These are phyloP conservation scores for Geotrichum klebahnii DNA, from an alignment of 1,139 yeast species.

Conservation along the genomic window DNA sequence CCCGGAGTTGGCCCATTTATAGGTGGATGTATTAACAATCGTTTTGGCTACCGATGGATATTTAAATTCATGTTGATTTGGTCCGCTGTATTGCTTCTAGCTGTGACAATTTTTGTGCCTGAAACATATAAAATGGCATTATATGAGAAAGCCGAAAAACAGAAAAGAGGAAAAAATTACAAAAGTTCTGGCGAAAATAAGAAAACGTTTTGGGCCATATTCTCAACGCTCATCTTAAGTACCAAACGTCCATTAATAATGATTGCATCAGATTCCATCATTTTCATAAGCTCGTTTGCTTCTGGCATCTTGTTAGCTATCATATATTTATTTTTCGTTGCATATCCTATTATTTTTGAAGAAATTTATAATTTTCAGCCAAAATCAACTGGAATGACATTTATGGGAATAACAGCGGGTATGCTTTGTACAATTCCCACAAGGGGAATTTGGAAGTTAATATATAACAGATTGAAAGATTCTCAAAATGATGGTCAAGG, in stretches of 20 bases:
- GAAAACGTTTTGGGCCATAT: background rate
- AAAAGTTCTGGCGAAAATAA: slow-evolving; percentile 91
- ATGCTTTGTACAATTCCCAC: slow-evolving; percentile 21
- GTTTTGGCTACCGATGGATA: slow-evolving; percentile 55
- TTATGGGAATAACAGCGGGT: slow-evolving; percentile 20
- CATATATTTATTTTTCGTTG: slow-evolving; percentile 23
- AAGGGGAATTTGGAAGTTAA: slow-evolving; percentile 25
- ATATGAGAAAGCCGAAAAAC: slow-evolving; percentile 45
- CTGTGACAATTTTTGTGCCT: slow-evolving; percentile 51
- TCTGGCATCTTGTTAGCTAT: slow-evolving; percentile 50
- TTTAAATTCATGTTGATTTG: slow-evolving; percentile 66
- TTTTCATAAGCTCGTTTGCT: slow-evolving; percentile 55
- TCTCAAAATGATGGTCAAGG: slow-evolving; percentile 21
- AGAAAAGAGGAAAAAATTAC: slow-evolving; percentile 69
- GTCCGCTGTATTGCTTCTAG: slow-evolving; percentile 54
- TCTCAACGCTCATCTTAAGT: slow-evolving; percentile 34
- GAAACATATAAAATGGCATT: slow-evolving; percentile 70
- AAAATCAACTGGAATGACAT: slow-evolving; percentile 20
- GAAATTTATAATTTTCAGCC: slow-evolving; percentile 21
- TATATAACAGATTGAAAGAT: slow-evolving; percentile 22
- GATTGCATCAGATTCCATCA: slow-evolving; percentile 57
- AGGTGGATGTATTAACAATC: slow-evolving; percentile 58
- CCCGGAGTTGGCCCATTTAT: slow-evolving; percentile 73
- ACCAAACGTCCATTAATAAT: slow-evolving; percentile 54
- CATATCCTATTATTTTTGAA: slow-evolving; percentile 24